Base-by-base conservation (phyloP, 495 filamentous ascomycete genomes). In the Xylaria sp. region DNA sequence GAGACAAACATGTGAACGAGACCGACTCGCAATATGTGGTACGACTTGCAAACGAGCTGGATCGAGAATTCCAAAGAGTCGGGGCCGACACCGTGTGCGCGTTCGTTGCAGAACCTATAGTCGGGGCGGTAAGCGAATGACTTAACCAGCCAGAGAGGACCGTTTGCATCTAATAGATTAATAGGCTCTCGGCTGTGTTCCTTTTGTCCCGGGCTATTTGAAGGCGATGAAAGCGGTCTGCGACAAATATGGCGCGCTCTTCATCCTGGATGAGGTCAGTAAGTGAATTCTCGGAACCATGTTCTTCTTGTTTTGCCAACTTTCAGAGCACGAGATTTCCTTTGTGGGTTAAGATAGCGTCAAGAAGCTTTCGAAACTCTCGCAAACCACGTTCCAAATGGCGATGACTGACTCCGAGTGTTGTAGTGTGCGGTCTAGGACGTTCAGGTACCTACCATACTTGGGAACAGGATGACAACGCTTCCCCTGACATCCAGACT, bases 211-310 rank as follows among this genome's bases (percentile, higher is more conserved):
- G 0, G 91, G 90, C 0, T 95, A 93, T 71, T 85, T 93, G 67
- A 78, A 80, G 46, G 89, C 88, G 44, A 87, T 93, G 81, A 85
- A 85, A 75, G 76, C 79, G 5, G 74, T 95, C 5, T 93, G 91
- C 75, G 79, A 88, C 37, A 86, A 86, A 69, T 83, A 93, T 73
- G 91, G 90, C 37, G 89, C 88, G 0, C 84, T 94, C 3, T 81
- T 93, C 35, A 90, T 94, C 58, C 79, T 92, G n/a, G 88, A 93
- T 73, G 92, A 92, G 73, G 81, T 89, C 37, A 93, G n/a, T n/a
- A n/a, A n/a, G n/a, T n/a, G n/a, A n/a, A n/a, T n/a, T n/a, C n/a
- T n/a, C n/a, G n/a, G n/a, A n/a, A n/a, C n/a, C n/a, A n/a, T n/a
- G n/a, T n/a, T n/a, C n/a, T n/a, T n/a, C n/a, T n/a, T n/a, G n/a